These are phyloP conservation scores for Fusarium anguioides DNA, from an alignment of 2,329 filamentous ascomycete genomes.

Conservation along the genomic window DNA sequence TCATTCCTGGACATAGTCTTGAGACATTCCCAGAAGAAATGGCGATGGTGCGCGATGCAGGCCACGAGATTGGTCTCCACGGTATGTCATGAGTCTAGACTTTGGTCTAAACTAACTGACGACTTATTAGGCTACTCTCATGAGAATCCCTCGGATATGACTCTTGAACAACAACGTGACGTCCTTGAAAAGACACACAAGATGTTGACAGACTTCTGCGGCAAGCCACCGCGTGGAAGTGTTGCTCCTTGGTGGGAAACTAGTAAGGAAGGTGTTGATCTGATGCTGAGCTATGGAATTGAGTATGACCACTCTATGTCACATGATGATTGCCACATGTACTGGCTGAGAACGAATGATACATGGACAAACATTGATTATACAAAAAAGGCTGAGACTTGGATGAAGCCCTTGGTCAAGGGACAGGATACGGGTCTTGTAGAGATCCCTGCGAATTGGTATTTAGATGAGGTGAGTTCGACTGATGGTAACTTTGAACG, in stretches of 20 bases:
- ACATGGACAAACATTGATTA: constrained; percentile 77
- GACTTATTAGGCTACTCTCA: constrained; percentile 67
- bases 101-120: rapidly evolving
- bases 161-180: constrained; percentile 77
- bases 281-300: constrained; percentile 73
- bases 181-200: constrained; percentile 80
- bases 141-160: constrained; percentile 79
- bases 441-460: constrained; percentile 72
- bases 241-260: constrained; percentile 83
- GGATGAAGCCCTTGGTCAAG: constrained; percentile 64
- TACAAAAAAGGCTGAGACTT: constrained; percentile 44
- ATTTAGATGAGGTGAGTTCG: constrained; percentile 63
- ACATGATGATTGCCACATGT: constrained; percentile 67
- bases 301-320: constrained; percentile 76
- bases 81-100: constrained; percentile 42
- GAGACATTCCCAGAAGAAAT: constrained; percentile 62
- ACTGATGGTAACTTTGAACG: rapidly evolving
- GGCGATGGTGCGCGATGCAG: constrained; percentile 57
- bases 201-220: constrained; percentile 74
- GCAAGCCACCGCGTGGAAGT: constrained; percentile 76
- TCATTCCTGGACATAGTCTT: constrained; percentile 61
- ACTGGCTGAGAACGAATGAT: constrained; percentile 72
- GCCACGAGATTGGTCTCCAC: constrained; percentile 68
- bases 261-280: constrained; percentile 72
- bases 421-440: constrained; percentile 71